Conservation (phyloP, 768 basidiomycete genomes). For the Sarcodon aspratus region DNA sequence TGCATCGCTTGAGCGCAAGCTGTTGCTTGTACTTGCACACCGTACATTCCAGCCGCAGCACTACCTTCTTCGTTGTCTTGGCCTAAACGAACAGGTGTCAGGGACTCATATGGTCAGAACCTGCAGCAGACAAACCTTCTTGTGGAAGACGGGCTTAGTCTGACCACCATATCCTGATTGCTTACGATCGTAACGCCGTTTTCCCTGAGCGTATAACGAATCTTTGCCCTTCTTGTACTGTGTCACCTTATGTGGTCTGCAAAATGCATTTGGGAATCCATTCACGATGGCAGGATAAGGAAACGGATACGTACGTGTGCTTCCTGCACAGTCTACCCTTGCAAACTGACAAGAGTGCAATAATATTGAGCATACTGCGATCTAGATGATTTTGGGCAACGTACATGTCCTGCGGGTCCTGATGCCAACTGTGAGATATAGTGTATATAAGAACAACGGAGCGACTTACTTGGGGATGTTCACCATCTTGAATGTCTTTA, state of each 20-base stretch:
- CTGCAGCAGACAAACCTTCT: slow-evolving; percentile 59
- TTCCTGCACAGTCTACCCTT: slow-evolving; percentile 96
- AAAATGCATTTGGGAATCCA: slow-evolving; percentile 7
- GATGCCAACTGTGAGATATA: slow-evolving; percentile 4
- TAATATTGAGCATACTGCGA: neutral
- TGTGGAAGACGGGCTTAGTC: slow-evolving; percentile 99
- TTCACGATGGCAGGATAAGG: neutral
- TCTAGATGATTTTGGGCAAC: slow-evolving; percentile 20
- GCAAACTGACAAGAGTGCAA: slow-evolving; percentile 48
- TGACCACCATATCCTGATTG: slow-evolving; percentile 99
- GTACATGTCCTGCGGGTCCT: slow-evolving; percentile 96
- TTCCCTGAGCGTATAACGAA: slow-evolving; percentile 95
- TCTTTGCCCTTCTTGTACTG: slow-evolving; percentile 99
- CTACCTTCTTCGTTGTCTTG: slow-evolving; percentile 99
- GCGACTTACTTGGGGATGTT: slow-evolving; percentile 82
- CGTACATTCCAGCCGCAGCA: slow-evolving; percentile 94
- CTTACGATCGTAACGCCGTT: slow-evolving; percentile 99
- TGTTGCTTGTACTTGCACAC: slow-evolving; percentile 99
- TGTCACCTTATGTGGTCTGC: slow-evolving; percentile 95
- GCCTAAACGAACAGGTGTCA: slow-evolving; percentile 36
- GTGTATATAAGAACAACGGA: slow-evolving; percentile 6
- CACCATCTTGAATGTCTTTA: slow-evolving; percentile 56
- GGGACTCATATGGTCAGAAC: neutral
- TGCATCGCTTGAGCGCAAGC: slow-evolving; percentile 94
- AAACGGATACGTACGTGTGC: slow-evolving; percentile 68